Evolutionary conservation across 176 grass and related monocot species (phyloP).

Genomic region (Triticum turgidum): DNA sequence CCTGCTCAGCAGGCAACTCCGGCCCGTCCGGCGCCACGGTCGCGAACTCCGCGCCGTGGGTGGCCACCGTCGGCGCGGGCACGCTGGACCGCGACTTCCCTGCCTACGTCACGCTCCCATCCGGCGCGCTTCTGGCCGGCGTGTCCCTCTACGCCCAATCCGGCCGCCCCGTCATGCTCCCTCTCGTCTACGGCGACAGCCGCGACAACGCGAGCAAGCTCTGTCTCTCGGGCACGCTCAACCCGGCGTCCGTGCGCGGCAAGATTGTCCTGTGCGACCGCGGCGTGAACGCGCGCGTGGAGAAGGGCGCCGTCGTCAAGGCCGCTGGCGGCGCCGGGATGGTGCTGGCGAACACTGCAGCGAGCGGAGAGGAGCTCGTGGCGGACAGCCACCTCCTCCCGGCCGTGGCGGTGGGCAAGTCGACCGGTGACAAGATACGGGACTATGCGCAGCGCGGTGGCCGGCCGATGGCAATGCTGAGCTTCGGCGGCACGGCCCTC

Average conservation of each 20-base stretch:
- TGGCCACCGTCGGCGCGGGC: conserved; percentile 77
- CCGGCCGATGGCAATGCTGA: conserved; percentile 61
- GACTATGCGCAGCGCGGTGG: conserved; percentile 44
- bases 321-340: conserved; percentile 73
- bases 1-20: conserved; percentile 94
- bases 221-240: conserved; percentile 78
- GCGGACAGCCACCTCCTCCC: conserved; percentile 92
- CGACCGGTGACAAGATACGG: conserved; percentile 70
- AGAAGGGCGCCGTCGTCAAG: conserved; percentile 91
- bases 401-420: conserved; percentile 66
- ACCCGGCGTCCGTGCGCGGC: conserved; percentile 59
- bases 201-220: conserved; percentile 77
- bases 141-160: conserved; percentile 75
- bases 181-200: conserved; percentile 62
- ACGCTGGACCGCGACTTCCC: conserved; percentile 90
- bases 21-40: conserved; percentile 63
- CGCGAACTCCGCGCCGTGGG: conserved; percentile 88
- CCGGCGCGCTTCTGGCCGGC: conserved; percentile 46
- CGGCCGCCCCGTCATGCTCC: conserved; percentile 39
- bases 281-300: conserved; percentile 81
- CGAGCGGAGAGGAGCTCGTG: conserved; percentile 88
- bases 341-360: conserved; percentile 85
- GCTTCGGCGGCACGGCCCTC: conserved; percentile 85
- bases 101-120: conserved; percentile 49
- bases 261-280: conserved; percentile 92